Percentiles rank a stretch among this genome's conserved stretches.
phyloP scores from a whole-genome alignment of 352 stramenopile species.

The Pythium folliculosum region DNA sequence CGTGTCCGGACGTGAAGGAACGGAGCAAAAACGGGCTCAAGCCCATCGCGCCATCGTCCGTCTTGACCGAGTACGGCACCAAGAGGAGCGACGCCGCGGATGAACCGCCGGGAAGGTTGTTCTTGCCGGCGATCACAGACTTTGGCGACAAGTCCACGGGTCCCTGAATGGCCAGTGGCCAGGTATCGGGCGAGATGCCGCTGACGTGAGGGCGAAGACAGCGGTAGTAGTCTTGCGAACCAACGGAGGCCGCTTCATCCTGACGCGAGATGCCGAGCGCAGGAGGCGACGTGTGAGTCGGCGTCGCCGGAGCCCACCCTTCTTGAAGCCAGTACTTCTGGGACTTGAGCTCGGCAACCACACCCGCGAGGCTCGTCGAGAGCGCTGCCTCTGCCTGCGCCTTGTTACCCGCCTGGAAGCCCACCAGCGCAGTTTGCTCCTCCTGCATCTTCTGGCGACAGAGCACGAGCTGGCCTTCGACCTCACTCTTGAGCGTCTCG shows the following conservation, averaged over 20 bases:
- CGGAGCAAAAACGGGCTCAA: constrained; percentile 61
- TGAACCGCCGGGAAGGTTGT: constrained; percentile 41
- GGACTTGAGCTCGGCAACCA: constrained; percentile 69
- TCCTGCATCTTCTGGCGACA: constrained; percentile 48
- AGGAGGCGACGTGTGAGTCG: constrained; percentile 4
- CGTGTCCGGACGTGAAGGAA: constrained; percentile 71
- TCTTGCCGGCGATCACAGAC: constrained; percentile 61
- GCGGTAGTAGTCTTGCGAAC: constrained; percentile 34
- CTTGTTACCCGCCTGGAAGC: constrained; percentile 8
- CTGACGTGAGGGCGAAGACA: constrained; percentile 64
- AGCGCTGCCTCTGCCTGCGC: constrained; percentile 3
- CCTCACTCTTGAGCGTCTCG: constrained; percentile 54
- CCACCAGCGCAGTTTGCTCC: constrained; percentile 10
- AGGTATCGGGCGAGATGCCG: constrained; percentile 73
- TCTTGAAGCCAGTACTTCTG: constrained; percentile 86
- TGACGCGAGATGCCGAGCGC: constrained; percentile 1
- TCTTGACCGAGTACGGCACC: constrained; percentile 46
- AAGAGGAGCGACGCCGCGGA: constrained; percentile 53
- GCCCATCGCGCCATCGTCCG: constrained; percentile 35
- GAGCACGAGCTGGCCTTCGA: constrained; percentile 58
- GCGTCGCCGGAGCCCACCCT: constrained; percentile 43
- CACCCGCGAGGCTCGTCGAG: constrained; percentile 32
- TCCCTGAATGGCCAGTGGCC: constrained; percentile 73
- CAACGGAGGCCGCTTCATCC: constrained; percentile 22
- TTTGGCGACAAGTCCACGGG: constrained; percentile 56